Evolutionary conservation across 2,329 filamentous ascomycete species (phyloP), one percentile per base, ranked within the genome.

Genomic region (Zasmidium cellare): DNA sequence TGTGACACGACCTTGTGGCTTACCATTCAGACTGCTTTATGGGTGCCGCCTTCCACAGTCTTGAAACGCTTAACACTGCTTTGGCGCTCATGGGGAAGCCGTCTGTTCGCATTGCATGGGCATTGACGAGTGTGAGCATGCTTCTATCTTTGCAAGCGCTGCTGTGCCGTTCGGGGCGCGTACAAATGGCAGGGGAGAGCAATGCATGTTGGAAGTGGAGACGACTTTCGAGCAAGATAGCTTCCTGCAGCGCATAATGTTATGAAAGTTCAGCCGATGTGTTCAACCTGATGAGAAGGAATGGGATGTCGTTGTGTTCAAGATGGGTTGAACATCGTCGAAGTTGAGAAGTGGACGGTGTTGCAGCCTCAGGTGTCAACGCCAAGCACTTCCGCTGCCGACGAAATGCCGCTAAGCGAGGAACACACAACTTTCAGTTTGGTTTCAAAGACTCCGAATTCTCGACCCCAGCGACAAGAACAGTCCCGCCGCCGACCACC

Each of bases 161-260:
- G 56, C 59, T 64, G 62, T 64, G 62, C 62, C 59, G 51, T 53
- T 60, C 44, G 22, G 45, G 41, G 46, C 50, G 57, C 55, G 48
- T 60, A 52, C 9, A 28, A 19, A 20, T 9, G 11, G 2, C n/a
- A 46, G 19, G 41, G 18, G n/a, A 20, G 5, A 18, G 22, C 9
- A 41, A n/a, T 16, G 35, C 35, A 41, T 41, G 16, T 41, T 41
- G 35, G 3, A 18, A 5, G 35, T 18, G 35, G 35, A 41, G 35
- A 31, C 14, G 28, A 14, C 28, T 31, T n/a, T n/a, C n/a, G n/a
- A n/a, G n/a, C n/a, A n/a, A n/a, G n/a, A n/a, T n/a, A n/a, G n/a
- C n/a, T n/a, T n/a, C n/a, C n/a, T n/a, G n/a, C n/a, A n/a, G n/a
- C n/a, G n/a, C n/a, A n/a, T n/a, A n/a, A n/a, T n/a, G n/a, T n/a